phyloP scores from a whole-genome alignment of 2,329 filamentous ascomycete species.

The Teratosphaeria pseudoeucalypti region DNA sequence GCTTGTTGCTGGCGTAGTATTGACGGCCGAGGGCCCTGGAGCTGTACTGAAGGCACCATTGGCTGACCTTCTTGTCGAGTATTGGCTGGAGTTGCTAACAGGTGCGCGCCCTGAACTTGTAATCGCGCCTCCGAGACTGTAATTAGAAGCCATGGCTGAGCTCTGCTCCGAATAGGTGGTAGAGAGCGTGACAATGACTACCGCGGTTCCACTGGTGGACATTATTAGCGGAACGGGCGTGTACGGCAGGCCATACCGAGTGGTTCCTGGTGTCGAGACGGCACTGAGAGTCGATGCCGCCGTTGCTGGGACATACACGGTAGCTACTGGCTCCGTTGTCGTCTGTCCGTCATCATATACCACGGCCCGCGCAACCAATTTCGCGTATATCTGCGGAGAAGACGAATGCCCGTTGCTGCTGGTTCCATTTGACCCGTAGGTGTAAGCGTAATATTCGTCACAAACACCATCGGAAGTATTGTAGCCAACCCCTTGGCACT shows the following conservation, averaged over 20 bases:
- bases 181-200: not conserved
- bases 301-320: not conserved
- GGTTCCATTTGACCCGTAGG: not conserved
- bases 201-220: not conserved
- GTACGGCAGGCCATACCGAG: not conserved
- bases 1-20: not conserved
- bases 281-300: not conserved
- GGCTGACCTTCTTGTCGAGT: not conserved
- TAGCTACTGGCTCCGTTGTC: not conserved
- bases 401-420: not conserved
- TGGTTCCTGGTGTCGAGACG: not conserved
- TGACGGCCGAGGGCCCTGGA: no score
- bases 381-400: not conserved
- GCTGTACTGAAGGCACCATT: not conserved
- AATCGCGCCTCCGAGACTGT: not conserved
- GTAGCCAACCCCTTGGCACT: not conserved
- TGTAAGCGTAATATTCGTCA: not conserved
- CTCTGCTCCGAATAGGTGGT: not conserved
- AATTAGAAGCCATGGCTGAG: not conserved
- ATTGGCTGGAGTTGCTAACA: not conserved
- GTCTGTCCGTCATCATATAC: not conserved
- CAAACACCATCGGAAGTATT: not conserved
- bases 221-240: not conserved
- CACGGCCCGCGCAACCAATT: not conserved
- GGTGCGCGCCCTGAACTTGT: not conserved